Base-by-base conservation (phyloP, 2,329 filamentous ascomycete species). In the Aspergillus candidus region DNA sequence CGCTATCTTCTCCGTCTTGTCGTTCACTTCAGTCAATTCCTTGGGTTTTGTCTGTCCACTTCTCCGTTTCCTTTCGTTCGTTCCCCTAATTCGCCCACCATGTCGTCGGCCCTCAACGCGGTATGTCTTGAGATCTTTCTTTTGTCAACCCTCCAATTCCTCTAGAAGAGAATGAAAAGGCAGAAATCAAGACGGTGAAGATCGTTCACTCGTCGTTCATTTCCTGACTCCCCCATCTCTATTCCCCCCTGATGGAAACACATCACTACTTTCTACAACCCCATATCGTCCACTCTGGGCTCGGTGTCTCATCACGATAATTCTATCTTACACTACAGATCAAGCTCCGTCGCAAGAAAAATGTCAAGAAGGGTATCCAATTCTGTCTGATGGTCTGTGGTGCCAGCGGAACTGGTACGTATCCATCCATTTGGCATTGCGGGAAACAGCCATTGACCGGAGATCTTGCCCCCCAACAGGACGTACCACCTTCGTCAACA, bases 361-460 rank as follows among this genome's bases (percentile, higher is more conserved):
- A 98, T 81, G 91, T 98, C 76, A 96, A 96, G 86, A 96, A 96
- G 82, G 93, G 93, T 68, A 97, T 98, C 68, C 93, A 98, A 79
- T 98, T 98, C 78, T 97, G 90, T 73, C 75, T 98, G 81, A 98
- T 98, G 93, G 93, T 98, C 65, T 97, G 93, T 70, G 93, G 93
- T 77, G 93, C 93, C 68, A 97, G 91, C 61, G 93, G 93, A 72
- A 97, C 93, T 73, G 93, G 89, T 95, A 82, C 65, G 79, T 52
- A 38, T 38, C 49, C 18, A 36, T 32, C 34, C 30, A 36, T 15
- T 46, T 43, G 34, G 34, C 15, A 31, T 40, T 37, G 47, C 36
- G 35, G 38, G 37, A 40, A 48, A 48, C 22, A 27, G 22, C 22
- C 22, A 50, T 52, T 51, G 39, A 52, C 42, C 17, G 17, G 30